Evolutionary conservation across 164 flowering plant genomes (phyloP).

Genomic region (Vitis rotundifolia): DNA sequence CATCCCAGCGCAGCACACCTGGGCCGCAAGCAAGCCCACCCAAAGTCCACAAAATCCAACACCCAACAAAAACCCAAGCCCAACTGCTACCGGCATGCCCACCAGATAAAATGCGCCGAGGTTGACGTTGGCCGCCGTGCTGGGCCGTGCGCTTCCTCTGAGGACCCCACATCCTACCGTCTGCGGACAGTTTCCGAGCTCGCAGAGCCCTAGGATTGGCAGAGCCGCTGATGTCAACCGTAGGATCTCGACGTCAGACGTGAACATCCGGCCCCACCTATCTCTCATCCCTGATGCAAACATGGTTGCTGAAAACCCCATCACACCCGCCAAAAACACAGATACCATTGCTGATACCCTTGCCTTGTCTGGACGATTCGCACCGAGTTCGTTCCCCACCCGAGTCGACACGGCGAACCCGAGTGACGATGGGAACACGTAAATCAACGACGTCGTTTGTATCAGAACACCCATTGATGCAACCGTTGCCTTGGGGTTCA

Average conservation of each 20-base stretch:
- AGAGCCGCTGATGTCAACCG: constrained; percentile 70
- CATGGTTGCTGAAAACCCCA: constrained; percentile 65
- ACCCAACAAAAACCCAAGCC: constrained; percentile 60
- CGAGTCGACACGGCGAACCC: constrained; percentile 88
- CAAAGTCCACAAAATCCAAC: constrained; percentile 84
- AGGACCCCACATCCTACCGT: constrained; percentile 92
- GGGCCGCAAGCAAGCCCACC: constrained; percentile 81
- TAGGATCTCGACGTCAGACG: constrained; percentile 52
- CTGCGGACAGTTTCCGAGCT: constrained; percentile 95
- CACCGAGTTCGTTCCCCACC: constrained; percentile 94
- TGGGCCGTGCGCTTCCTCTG: constrained; percentile 80
- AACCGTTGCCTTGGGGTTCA: constrained; percentile 69
- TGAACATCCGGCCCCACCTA: constrained; percentile 76
- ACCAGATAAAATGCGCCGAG: constrained; percentile 83
- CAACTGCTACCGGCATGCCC: constrained; percentile 90
- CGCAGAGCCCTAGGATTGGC: constrained; percentile 88
- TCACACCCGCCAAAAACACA: constrained; percentile 41
- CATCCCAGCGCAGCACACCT: constrained; percentile 80
- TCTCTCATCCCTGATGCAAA: constrained; percentile 56
- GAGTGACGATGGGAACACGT: constrained; percentile 83
- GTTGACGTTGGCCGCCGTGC: constrained; percentile 82
- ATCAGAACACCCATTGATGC: constrained; percentile 91
- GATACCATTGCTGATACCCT: constrained; percentile 55
- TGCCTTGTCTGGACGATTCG: constrained; percentile 62
- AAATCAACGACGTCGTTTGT: constrained; percentile 83